A percentile compares a stretch with the other conserved stretches of the same genome.
Evolutionary conservation across 78 protist genomes (phyloP).

Genomic region (Emiliania huxleyi): DNA sequence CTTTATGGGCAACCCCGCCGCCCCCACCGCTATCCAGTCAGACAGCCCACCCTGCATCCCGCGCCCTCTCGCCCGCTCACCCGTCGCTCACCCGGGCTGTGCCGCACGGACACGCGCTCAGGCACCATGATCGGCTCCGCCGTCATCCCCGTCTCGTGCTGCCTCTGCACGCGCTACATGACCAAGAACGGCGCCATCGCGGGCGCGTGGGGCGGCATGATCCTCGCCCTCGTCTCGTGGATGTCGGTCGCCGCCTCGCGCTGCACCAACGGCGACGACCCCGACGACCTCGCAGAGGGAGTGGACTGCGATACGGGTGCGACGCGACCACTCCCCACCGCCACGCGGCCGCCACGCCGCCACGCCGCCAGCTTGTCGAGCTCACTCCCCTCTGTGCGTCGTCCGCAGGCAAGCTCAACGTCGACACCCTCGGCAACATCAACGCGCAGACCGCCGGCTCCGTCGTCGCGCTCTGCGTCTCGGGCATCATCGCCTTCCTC

Average conservation of each 20-base stretch:
- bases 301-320: too few relatives aligned
- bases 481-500: neutral
- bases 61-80: too few relatives aligned
- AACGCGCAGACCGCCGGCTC: neutral
- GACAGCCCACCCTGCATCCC: too few relatives aligned
- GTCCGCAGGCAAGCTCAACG: neutral
- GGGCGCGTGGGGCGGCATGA: neutral
- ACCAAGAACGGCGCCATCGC: neutral
- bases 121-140: slow-evolving; percentile 15
- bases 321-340: too few relatives aligned
- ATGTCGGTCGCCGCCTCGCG: neutral
- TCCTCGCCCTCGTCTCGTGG: neutral
- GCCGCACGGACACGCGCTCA: too few relatives aligned
- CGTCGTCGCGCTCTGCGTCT: neutral
- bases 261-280: too few relatives aligned
- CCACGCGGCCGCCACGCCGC: too few relatives aligned
- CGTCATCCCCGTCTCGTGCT: neutral
- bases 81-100: too few relatives aligned
- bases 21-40: too few relatives aligned
- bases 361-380: too few relatives aligned
- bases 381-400: too few relatives aligned
- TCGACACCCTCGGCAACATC: neutral
- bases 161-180: neutral
- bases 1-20: slow-evolving; percentile 29
- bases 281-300: too few relatives aligned